Conservation (phyloP, 2,329 filamentous ascomycete genomes). For the Ceratocystis cacaofunesta region DNA sequence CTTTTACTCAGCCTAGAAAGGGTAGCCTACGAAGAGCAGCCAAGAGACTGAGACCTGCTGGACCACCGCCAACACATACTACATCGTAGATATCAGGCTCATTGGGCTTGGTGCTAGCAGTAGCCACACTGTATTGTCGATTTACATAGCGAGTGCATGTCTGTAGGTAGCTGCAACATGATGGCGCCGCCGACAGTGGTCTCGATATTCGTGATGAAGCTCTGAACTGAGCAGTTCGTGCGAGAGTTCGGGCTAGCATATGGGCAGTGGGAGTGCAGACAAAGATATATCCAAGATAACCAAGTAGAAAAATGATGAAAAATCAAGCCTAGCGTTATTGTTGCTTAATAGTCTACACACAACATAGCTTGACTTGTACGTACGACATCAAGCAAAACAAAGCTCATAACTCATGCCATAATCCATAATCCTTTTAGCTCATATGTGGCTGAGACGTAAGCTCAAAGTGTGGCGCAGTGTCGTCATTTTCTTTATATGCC, state of each 20-base stretch:
- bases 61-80: constrained; percentile 79
- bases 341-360: neutral
- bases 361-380: neutral
- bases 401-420: neutral
- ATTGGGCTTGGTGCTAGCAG: constrained; percentile 23
- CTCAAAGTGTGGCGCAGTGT: neutral
- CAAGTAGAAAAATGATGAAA: neutral
- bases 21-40: constrained; percentile 52
- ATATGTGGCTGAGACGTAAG: neutral
- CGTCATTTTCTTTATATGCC: neutral
- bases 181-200: neutral
- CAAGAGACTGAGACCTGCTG: constrained; percentile 71
- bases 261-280: neutral
- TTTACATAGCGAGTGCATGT: neutral
- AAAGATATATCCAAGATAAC: neutral
- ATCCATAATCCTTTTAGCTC: neutral
- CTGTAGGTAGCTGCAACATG: constrained; percentile 4
- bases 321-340: no score
- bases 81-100: constrained; percentile 71
- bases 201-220: neutral
- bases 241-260: constrained; percentile 8
- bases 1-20: neutral
- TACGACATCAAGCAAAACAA: constrained; percentile 2
- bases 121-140: constrained; percentile 5
- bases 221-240: neutral